Base-by-base conservation (phyloP, 2,329 filamentous ascomycete species). In the Lithohypha guttulata region DNA sequence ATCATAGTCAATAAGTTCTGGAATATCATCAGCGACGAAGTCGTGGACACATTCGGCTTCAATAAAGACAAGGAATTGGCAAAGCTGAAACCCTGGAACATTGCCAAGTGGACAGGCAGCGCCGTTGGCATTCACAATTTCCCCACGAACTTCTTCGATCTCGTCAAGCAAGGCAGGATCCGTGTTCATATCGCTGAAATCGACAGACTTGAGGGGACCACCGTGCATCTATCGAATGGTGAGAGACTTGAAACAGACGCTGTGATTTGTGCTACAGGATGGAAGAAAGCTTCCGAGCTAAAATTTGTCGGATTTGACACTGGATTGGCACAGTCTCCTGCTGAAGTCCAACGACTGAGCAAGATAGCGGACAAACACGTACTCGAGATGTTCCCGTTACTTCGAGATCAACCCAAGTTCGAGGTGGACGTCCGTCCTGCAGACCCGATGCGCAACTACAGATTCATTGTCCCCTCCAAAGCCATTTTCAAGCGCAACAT, bases 41-140 rank as follows among this genome's bases (percentile, higher is more conserved):
- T 72, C 2, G 51, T 72, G 4, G 53, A 60, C 23, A 50, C 65
- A 5, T 69, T 69, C 38, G 56, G 58, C 11, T 68, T 68, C 49
- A 59, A 69, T 42, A 51, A 55, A 9, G 59, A 66, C 33, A 58
- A 59, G 1, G 64, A 70, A 43, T 59, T 59, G 7, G 55, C 54
- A 25, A 67, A 69, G 42, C 51, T 71, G 33, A 61, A 63, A 46
- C 49, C 49, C 18, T 69, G 65, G 58, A 54, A 60, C 40, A 55
- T 53, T 19, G 56, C 58, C 1, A 66, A 70, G 49, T 79, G 72
- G 66, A 67, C 70, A 6, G 74, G 69, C 2, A 68, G 64, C 8
- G 66, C 65, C 0, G 60, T 79, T 21, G 71, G 70, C 32, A 77
- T 80, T 20, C 61, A 76, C 41, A 81, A 79, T 51, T 80, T 75